Conservation (phyloP, 805 yeast species). For the Debaryomyces prosopidis region DNA sequence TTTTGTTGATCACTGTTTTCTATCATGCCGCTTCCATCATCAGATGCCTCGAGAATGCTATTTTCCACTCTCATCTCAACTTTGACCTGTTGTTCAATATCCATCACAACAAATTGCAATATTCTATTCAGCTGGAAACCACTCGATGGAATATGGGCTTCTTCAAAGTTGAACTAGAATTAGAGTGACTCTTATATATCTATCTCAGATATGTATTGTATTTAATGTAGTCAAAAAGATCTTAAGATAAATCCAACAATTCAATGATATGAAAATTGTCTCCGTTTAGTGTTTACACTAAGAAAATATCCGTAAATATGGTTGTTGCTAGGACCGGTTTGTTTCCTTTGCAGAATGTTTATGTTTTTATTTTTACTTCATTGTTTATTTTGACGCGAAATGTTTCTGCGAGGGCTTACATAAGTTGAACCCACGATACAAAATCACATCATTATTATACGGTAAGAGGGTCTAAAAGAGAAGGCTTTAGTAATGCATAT, state of each 20-base stretch:
- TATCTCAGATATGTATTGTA: too few species aligned
- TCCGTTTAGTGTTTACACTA: too few species aligned
- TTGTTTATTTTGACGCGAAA: neutral
- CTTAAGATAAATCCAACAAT: neutral
- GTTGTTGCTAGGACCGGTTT: neutral
- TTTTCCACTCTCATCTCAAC: neutral
- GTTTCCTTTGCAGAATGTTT: neutral
- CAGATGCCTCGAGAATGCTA: neutral
- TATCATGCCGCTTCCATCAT: neutral
- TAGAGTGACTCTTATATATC: too few species aligned
- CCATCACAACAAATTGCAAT: neutral
- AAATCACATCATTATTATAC: too few species aligned
- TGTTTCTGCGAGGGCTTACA: neutral
- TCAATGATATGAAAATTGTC: neutral
- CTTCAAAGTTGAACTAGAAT: too few species aligned
- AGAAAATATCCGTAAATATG: too few species aligned
- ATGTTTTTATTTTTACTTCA: neutral
- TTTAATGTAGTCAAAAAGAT: too few species aligned
- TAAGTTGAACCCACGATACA: neutral
- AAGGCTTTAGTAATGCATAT: too few species aligned
- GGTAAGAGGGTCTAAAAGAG: too few species aligned
- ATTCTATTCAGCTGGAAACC: neutral
- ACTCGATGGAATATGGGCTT: neutral
- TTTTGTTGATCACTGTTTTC: neutral
- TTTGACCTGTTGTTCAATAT: neutral